Conservation (phyloP, 352 stramenopile genomes). For the Nothophytophthora sp. region DNA sequence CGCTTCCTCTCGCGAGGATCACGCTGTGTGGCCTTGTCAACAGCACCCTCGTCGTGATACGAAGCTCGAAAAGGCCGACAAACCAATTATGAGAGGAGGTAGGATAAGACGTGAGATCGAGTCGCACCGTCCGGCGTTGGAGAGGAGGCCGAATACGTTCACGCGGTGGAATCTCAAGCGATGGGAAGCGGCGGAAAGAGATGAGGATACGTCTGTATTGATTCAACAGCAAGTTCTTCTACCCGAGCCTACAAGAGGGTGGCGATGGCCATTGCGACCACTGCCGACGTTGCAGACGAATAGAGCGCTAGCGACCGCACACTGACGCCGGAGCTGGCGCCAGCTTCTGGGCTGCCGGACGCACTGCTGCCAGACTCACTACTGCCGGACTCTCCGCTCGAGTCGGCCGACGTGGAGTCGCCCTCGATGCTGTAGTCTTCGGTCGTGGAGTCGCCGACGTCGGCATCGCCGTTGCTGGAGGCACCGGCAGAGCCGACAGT, state of each 20-base stretch:
- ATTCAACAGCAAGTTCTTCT: background rate
- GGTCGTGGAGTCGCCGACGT: conserved; percentile 4
- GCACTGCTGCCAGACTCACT: conserved; percentile 11
- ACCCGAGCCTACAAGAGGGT: conserved; percentile 16
- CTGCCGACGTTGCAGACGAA: conserved; percentile 12
- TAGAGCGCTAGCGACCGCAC: conserved; percentile 14
- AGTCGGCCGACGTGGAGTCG: background rate
- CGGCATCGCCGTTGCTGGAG: background rate
- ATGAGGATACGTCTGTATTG: conserved; percentile 19
- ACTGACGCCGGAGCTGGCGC: background rate
- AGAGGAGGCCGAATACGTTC: too few relatives aligned
- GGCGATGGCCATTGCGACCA: conserved; percentile 8
- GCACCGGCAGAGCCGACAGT: conserved; percentile 1
- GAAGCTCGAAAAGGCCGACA: too few relatives aligned
- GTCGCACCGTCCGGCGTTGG: too few relatives aligned
- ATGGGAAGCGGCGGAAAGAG: too few relatives aligned
- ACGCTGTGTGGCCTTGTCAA: too few relatives aligned
- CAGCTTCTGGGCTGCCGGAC: background rate
- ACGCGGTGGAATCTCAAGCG: too few relatives aligned
- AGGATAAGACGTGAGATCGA: too few relatives aligned
- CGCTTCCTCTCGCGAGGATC: too few relatives aligned
- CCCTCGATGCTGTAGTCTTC: conserved; percentile 14
- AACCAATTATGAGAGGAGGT: too few relatives aligned
- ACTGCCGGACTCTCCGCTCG: too few relatives aligned
- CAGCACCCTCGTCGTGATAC: too few relatives aligned